Evolutionary conservation across 306 rosid genomes (phyloP).

Genomic region (Pterocarpus macrocarpus): DNA sequence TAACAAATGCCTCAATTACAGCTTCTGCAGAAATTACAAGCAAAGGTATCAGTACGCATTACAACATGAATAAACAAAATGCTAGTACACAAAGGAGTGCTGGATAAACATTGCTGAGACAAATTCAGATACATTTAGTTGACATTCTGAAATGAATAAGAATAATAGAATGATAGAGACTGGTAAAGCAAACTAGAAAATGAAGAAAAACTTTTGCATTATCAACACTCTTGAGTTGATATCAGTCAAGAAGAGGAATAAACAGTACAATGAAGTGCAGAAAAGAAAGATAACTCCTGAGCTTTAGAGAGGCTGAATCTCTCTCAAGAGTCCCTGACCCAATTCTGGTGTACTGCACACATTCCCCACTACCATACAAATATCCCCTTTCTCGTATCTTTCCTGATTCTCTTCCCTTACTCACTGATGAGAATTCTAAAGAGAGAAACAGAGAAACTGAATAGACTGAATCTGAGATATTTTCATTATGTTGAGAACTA

Average conservation of each 20-base stretch:
- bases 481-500: too few species aligned
- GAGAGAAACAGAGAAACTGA: too few species aligned
- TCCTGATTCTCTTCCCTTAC: not conserved
- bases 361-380: not conserved
- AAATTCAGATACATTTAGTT: constrained; percentile 26
- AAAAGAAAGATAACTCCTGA: not conserved
- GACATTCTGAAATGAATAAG: constrained; percentile 5
- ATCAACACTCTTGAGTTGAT: not conserved
- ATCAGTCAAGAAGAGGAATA: not conserved
- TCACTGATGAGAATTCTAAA: too few species aligned
- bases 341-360: not conserved
- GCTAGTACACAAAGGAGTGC: not conserved
- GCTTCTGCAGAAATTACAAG: constrained; percentile 74
- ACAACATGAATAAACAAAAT: constrained; percentile 24
- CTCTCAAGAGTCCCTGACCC: not conserved
- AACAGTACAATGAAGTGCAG: not conserved
- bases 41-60: constrained; percentile 53
- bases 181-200: not conserved
- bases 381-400: not conserved
- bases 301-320: not conserved
- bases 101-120: constrained; percentile 24
- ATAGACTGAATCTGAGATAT: too few species aligned
- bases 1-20: constrained; percentile 93
- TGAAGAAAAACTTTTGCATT: too few species aligned
- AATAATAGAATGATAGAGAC: not conserved